Base-by-base conservation (phyloP, 164 flowering plant genomes). In the Berberis thunbergii region DNA sequence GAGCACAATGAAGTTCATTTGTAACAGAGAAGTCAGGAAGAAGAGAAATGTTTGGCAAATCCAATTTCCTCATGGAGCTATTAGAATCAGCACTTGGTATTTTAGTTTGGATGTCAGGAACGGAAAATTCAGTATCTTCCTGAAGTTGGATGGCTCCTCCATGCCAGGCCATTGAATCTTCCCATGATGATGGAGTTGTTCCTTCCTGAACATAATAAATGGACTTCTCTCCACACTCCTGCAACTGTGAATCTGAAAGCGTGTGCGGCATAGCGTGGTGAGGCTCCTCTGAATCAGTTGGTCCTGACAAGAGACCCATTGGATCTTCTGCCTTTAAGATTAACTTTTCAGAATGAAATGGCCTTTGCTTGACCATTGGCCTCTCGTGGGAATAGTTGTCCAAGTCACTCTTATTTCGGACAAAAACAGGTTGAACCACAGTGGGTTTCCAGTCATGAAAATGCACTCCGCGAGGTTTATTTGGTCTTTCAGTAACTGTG, bases 171-270 rank as follows among this genome's bases (percentile, higher is more conserved):
- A 54, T 71, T 60, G 66, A 63, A 53, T 13, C 54, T n/a, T 7
- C 48, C 57, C 58, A 54, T 43, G 66, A 54, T 4, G 48, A 42
- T 6, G 75, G 60, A 42, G 56, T 56, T 2, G 38, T 10, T 57
- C 60, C 70, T 63, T 76, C 84, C 50, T 64, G 76, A 13, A 69
- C 67, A 54, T 65, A 43, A 54, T 63, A 66, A 48, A 44, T 44
- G 9, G 69, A 55, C 45, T 46, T 69, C 6, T 57, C 64, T 42
- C 60, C 67, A 44, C 64, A 69, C 39, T 74, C 77, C 56, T 68
- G 77, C 65, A 74, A 78, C 62, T 62, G 69, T 26, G 97, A 79
- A 66, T 84, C 96, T 44, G 94, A 81, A 68, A 73, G 70, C 49
- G 78, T 82, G 68, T 84, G 89, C 38, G 74, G 61, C 66, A 86